These are phyloP conservation scores for Magnusiomyces tetraspermus DNA, from an alignment of 1,139 yeast species.

Conservation along the genomic window DNA sequence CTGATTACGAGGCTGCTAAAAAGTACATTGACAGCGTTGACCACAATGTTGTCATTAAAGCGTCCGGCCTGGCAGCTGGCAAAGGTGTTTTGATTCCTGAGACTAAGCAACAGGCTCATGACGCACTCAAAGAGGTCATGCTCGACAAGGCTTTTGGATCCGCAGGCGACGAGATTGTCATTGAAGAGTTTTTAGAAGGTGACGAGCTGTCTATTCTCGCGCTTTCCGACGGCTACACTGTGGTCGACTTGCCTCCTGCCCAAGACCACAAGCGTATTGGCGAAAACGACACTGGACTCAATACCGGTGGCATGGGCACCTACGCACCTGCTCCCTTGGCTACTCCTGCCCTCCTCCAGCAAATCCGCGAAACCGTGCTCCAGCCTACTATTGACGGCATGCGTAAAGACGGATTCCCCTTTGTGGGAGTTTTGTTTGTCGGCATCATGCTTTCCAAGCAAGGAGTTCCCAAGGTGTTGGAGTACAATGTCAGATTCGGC, in stretches of 20 bases:
- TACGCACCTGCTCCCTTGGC: slow-evolving; percentile 97
- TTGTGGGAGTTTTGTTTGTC: slow-evolving; percentile 93
- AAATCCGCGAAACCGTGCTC: slow-evolving; percentile 63
- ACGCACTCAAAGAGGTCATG: slow-evolving; percentile 83
- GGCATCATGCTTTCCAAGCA: slow-evolving; percentile 80
- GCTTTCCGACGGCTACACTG: slow-evolving; percentile 87
- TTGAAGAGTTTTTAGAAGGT: slow-evolving; percentile 94
- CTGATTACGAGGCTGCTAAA: slow-evolving; percentile 63
- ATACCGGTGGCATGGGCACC: slow-evolving; percentile 99
- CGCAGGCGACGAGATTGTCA: slow-evolving; percentile 95
- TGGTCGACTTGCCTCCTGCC: slow-evolving; percentile 88
- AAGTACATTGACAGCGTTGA: slow-evolving; percentile 55
- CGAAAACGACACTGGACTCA: slow-evolving; percentile 85
- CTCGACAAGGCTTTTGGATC: slow-evolving; percentile 77
- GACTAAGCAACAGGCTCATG: slow-evolving; percentile 71
- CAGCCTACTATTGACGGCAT: slow-evolving; percentile 93
- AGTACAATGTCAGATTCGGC: slow-evolving; percentile 95
- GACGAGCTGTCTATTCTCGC: slow-evolving; percentile 93
- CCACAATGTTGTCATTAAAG: slow-evolving; percentile 84
- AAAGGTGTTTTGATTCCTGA: slow-evolving; percentile 95
- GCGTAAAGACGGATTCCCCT: slow-evolving; percentile 93
- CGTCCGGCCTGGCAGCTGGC: slow-evolving; percentile 98
- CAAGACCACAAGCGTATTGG: slow-evolving; percentile 97
- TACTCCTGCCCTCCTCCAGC: slow-evolving; percentile 54
- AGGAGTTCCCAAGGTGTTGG: slow-evolving; percentile 82